Evolutionary conservation across 768 basidiomycete genomes (phyloP), one percentile per base, ranked within the genome.

Genomic region (Gymnopilus junonius): DNA sequence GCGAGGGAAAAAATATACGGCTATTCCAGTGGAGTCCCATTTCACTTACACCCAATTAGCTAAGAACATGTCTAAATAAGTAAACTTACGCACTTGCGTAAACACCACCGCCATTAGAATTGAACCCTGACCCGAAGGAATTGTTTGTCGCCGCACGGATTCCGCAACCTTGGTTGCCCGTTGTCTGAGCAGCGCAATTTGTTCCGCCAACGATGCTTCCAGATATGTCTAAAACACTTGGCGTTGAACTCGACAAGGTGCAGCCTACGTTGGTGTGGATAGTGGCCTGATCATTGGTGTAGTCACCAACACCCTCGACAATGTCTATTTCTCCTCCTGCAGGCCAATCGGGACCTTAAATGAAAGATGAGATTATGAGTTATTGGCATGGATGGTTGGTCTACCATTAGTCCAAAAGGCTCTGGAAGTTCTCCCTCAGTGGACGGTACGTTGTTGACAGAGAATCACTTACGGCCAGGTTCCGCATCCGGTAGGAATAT

Each of bases 401-500:
- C 39, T 61, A 80, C 81, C 82, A 68, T 82, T 81, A 34, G 81
- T 76, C 82, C 82, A 83, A 61, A 81, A 83, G 7, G 82, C 82
- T 54, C 82, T 83, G 56, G 56, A 23, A 54, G 32, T 7, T 80
- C 80, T 73, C 20, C 23, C 7, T 34, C 15, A 53, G 7, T 14
- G 14, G 6, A 25, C 17, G 17, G 27, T n/a, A 42, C 25, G 45
- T 59, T 23, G 51, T 55, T n/a, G 25, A 46, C 17, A 43, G 27
- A 37, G 10, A 27, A 46, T 45, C 7, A 82, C 82, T 74, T 59
- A 84, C 76, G 92, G 93, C 94, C 93, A 95, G 25, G 88, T 89
- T 37, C 89, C 94, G 75, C 94, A 96, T 14, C 94, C 95, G 0
- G 88, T 88, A 8, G 94, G 94, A 90, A 95, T 94, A 73, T 97